phyloP scores from a whole-genome alignment of 331 rosid species.

The Rhamnella rubrinervis region DNA sequence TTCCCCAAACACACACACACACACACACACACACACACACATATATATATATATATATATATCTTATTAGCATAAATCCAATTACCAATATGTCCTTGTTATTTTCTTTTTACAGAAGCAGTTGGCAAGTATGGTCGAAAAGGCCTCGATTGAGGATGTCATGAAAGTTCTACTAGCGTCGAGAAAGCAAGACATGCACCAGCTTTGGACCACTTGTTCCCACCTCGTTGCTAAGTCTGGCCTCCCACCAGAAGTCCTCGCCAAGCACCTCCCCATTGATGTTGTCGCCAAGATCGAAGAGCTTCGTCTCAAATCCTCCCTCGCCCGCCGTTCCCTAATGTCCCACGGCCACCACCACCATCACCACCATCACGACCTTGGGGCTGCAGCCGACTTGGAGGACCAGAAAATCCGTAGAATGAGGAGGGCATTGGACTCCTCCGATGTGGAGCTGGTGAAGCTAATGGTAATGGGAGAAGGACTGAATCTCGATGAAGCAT shows the following conservation, averaged over 20 bases:
- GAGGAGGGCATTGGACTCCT: slow-evolving; percentile 87
- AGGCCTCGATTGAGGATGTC: slow-evolving; percentile 93
- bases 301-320: slow-evolving; percentile 79
- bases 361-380: slow-evolving; percentile 47
- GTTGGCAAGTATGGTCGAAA: slow-evolving; percentile 94
- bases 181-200: slow-evolving; percentile 99
- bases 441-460: slow-evolving; percentile 90
- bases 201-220: slow-evolving; percentile 92
- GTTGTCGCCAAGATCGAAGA: slow-evolving; percentile 85
- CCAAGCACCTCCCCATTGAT: slow-evolving; percentile 88
- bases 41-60: too few species aligned
- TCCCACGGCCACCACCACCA: slow-evolving; percentile 56
- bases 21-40: too few species aligned
- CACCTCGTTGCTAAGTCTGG: slow-evolving; percentile 92
- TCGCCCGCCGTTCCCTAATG: slow-evolving; percentile 60
- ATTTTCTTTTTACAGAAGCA: slow-evolving; percentile 59
- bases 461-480: slow-evolving; percentile 99
- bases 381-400: slow-evolving; percentile 74
- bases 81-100: background rate
- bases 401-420: slow-evolving; percentile 91
- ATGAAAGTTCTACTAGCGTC: slow-evolving; percentile 96
- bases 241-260: slow-evolving; percentile 81
- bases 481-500: slow-evolving; percentile 85
- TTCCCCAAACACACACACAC: too few species aligned
- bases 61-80: background rate